Evolutionary conservation across 2,329 filamentous ascomycete species (phyloP), one percentile per base, ranked within the genome.

Genomic region (Niveomyces coronatus): DNA sequence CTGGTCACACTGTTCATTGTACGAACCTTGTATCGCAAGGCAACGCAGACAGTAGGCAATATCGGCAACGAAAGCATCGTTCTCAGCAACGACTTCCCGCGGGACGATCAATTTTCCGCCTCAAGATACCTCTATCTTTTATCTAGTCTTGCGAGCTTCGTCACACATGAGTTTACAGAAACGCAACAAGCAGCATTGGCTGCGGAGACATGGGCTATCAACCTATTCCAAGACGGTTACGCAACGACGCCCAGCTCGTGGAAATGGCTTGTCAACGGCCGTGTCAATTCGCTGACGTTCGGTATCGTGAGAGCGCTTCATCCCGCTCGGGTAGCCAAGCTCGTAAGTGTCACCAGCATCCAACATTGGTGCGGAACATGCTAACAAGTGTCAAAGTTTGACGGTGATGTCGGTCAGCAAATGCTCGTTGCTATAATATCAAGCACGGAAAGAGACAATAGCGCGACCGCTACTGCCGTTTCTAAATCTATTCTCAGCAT

Each of bases 1-100:
- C 52, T 62, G 5, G 50, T 63, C 20, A 52, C 57, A 14, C 46
- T 68, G 2, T 58, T 58, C 14, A 43, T 64, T 9, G 53, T 59
- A 9, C 53, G 58, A 11, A 49, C 56, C 15, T 53, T 71, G 3
- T 71, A 70, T 44, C 57, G 58, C 7, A 55, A 57, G 14, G 58
- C 61, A 4, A 65, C 62, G 1, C 24, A 32, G n/a, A 56, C 53
- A 26, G 36, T 45, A 6, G 45, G 55, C 17, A 45, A 49, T 1
- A 39, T 44, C 3, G 44, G 52, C 8, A 36, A 45, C 4, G 40
- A 42, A 11, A 36, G 39, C 17, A 41, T 41, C 22, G 45, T 42
- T 9, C 46, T 64, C 9, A 58, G 56, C 17, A 49, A 53, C 10
- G 55, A 58, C 30, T 57, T 64, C 26, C 34, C 40, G 10, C 49